Conservation (phyloP, 2,329 filamentous ascomycete species). For the Scleromitrula shiraiana region DNA sequence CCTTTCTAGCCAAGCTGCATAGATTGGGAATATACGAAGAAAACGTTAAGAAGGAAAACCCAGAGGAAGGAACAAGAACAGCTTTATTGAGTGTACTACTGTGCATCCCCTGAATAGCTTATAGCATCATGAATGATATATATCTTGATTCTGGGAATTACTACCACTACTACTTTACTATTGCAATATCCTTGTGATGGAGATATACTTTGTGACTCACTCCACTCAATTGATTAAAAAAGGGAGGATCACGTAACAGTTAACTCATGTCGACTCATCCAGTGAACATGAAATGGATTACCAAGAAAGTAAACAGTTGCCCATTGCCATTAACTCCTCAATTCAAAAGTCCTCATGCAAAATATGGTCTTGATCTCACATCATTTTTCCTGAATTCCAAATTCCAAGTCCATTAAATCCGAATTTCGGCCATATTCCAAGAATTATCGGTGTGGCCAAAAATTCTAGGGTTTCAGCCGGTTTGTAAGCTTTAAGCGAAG, state of each 20-base stretch:
- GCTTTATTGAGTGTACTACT: conserved; percentile 6
- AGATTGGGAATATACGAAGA: conserved; percentile 29
- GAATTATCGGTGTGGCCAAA: conserved; percentile 11
- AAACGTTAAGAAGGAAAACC: conserved; percentile 5
- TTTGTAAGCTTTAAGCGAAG: background rate
- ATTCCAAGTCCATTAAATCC: background rate
- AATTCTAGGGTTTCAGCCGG: conserved; percentile 1
- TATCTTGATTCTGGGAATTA: conserved; percentile 12
- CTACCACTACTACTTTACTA: background rate
- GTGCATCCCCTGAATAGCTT: conserved; percentile 10
- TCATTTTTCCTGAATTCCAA: background rate
- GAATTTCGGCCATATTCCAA: conserved; percentile 9
- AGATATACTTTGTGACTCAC: conserved; percentile 2
- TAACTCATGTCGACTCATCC: background rate
- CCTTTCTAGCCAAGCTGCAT: conserved; percentile 66
- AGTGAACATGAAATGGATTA: too few relatives aligned
- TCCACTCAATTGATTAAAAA: conserved; percentile 1
- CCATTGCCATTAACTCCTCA: too few relatives aligned
- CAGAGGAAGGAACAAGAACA: conserved; percentile 2
- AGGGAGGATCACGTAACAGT: background rate
- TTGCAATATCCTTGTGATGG: background rate
- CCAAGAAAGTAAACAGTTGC: too few relatives aligned
- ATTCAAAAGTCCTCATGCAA: too few relatives aligned
- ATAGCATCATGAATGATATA: conserved; percentile 23
- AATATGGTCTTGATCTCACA: too few relatives aligned